Evolutionary conservation across 2,329 filamentous ascomycete species (phyloP).

Genomic region (Aspergillus sp.): DNA sequence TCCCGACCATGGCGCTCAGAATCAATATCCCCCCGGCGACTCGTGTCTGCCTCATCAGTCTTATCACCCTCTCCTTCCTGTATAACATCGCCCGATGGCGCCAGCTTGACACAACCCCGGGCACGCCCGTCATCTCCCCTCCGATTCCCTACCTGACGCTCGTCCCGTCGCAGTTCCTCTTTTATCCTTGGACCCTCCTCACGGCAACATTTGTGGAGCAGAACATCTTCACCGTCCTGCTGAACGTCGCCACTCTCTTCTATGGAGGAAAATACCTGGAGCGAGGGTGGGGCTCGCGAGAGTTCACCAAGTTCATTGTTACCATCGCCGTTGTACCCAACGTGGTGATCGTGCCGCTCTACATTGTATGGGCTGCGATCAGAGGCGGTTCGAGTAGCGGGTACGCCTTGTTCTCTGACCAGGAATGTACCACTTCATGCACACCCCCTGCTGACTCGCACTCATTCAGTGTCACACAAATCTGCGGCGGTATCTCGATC

Average conservation of each 20-base stretch:
- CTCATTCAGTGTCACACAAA: conserved; percentile 66
- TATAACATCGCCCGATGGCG: conserved; percentile 62
- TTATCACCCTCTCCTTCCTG: conserved; percentile 76
- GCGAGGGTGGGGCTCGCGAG: conserved; percentile 87
- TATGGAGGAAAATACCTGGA: conserved; percentile 94
- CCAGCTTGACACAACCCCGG: conserved; percentile 67
- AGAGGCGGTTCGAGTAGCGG: conserved; percentile 44
- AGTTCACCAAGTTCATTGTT: conserved; percentile 87
- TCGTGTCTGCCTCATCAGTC: conserved; percentile 71
- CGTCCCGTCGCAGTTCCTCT: conserved; percentile 76
- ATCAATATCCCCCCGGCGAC: conserved; percentile 93
- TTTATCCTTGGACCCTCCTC: conserved; percentile 91
- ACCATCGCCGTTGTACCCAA: conserved; percentile 80
- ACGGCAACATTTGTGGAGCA: conserved; percentile 87
- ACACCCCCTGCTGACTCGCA: conserved; percentile 25
- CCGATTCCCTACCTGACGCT: conserved; percentile 85
- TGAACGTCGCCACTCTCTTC: conserved; percentile 77
- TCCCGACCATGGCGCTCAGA: conserved; percentile 66
- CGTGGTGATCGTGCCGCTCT: conserved; percentile 67
- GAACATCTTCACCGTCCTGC: conserved; percentile 81
- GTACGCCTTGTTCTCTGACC: conserved; percentile 29
- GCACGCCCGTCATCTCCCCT: conserved; percentile 46
- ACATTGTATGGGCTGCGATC: conserved; percentile 71
- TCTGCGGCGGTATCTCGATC: conserved; percentile 84
- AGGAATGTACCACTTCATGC: conserved; percentile 18